Conservation (phyloP, 106 monocot species). For the Apostasia shenzhenica region DNA sequence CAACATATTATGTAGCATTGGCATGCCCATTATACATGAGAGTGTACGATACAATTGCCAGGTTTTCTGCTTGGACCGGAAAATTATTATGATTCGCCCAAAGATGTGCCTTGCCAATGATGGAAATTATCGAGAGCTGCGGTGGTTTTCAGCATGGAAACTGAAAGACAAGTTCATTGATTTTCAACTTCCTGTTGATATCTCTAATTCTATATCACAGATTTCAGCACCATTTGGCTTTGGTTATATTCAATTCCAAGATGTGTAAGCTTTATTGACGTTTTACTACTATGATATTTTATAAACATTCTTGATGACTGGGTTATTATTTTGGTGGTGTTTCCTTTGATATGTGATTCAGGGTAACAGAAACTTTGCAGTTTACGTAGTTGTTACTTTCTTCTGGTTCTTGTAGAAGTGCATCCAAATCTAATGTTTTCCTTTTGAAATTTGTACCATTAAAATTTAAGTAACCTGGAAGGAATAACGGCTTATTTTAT, state of each 20-base stretch:
- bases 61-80: constrained; percentile 82
- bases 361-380: no score
- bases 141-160: constrained; percentile 97
- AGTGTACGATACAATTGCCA: constrained; percentile 98
- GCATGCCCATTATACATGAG: constrained; percentile 90
- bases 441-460: no score
- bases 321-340: no score
- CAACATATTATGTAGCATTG: constrained; percentile 82
- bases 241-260: constrained; percentile 83
- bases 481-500: no score
- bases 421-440: no score
- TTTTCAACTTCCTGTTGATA: constrained; percentile 66
- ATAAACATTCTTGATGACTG: not conserved
- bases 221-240: constrained; percentile 82
- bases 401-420: no score
- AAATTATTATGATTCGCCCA: constrained; percentile 93
- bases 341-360: no score
- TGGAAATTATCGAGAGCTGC: constrained; percentile 93
- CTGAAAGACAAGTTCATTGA: constrained; percentile 71
- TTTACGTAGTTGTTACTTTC: no score
- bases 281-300: not conserved
- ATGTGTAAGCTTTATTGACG: constrained; percentile 44
- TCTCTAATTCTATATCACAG: constrained; percentile 64
- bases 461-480: no score
- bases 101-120: constrained; percentile 98